Base-by-base conservation (phyloP, 2,329 filamentous ascomycete species). In the Endoconidiophora laricicola region DNA sequence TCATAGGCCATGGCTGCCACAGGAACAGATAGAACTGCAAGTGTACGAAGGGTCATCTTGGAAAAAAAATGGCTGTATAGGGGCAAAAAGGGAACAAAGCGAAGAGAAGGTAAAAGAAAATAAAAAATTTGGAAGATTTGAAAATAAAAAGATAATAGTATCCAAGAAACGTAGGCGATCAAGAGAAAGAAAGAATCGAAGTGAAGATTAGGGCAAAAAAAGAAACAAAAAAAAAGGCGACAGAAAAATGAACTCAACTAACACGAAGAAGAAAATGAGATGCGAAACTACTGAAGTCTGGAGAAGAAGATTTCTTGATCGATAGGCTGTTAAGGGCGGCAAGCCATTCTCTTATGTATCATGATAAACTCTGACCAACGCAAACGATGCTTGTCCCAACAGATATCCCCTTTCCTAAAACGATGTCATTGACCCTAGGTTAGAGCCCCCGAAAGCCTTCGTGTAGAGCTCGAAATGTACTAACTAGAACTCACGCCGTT, bases 1-100 rank as follows among this genome's bases (percentile, higher is more conserved):
- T 46, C 38, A 14, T 48, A 48, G 3, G 50, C 50, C 50, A 46
- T 46, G 9, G 38, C 45, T 12, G 46, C 42, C 12, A 24, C 50
- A 10, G 50, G 50, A n/a, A 52, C 23, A 38, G 50, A 52, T 14
- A 52, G 46, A 14, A 52, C 36, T 20, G 50, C 42, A 20, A 52
- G 41, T 12, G 44, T 45, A n/a, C 46, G 50, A 18, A 52, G 36
- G 41, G 46, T 33, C 46, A 52, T 52, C 18, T 20, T 49, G 40
- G 43, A 4, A n/a, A 22, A 20, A 39, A 23, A 6, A 22, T n/a
- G 16, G 38, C 33, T 41, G 16, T 29, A 23, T 39, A 41, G 5
- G n/a, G 4, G 22, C 36, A 36, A 40, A 51, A 41, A 43, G 10
- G n/a, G 18, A 22, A 37, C 16, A n/a, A 39, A 29, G 24, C 10